Evolutionary conservation across 495 filamentous ascomycete species (phyloP), one percentile per base, ranked within the genome.

Genomic region (Daldinia grandis): DNA sequence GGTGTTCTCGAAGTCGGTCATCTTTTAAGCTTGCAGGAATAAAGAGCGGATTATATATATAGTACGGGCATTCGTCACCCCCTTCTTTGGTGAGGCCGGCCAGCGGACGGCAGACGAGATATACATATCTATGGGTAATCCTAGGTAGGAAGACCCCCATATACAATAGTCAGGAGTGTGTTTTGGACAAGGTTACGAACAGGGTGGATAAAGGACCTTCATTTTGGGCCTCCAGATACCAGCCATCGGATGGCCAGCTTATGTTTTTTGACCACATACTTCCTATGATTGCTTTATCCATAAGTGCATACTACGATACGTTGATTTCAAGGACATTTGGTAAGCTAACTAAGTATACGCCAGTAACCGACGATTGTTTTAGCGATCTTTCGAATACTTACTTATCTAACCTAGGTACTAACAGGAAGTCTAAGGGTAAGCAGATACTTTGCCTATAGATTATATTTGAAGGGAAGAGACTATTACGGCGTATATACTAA

Each of bases 1-100:
- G 85, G 83, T 5, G 75, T 86, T 44, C 24, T 86, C 25, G 84
- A 87, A 73, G 77, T 81, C 0, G 78, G 72, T 28, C 63, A 53
- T 44, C 53, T 84, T 21, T 54, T 80, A 10, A 66, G 73, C 47
- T 69, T 66, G 70, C 59, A 58, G 35, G 76, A 75, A 24, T 64
- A 40, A 57, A 44, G 8, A 24, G 8, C 0, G 42, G 19, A 21
- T n/a, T n/a, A 4, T 24, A 24, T 47, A 24, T 47, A 24, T 12
- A 10, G 17, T 9, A 47, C 42, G 42, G 19, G 4, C 12, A 5
- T 24, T 47, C 42, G 17, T 47, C n/a, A n/a, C n/a, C n/a, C n/a
- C n/a, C n/a, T n/a, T n/a, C n/a, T n/a, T n/a, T n/a, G n/a, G n/a
- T n/a, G n/a, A n/a, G n/a, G n/a, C n/a, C n/a, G n/a, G n/a, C n/a